phyloP scores from a whole-genome alignment of 2,329 filamentous ascomycete species.

The Aureobasidium melanogenum region DNA sequence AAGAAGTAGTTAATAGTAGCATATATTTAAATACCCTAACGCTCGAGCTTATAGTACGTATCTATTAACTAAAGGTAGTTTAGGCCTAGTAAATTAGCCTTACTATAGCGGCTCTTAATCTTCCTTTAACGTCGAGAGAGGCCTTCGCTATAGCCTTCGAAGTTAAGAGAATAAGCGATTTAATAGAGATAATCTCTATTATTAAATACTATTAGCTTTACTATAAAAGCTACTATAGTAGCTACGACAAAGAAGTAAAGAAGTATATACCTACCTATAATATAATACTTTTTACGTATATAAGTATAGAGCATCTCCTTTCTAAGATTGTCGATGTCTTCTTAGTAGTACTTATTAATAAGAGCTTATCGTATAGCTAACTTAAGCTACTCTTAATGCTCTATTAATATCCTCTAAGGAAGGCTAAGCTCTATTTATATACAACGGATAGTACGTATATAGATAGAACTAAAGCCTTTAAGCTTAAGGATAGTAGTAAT shows the following conservation, averaged over 20 bases:
- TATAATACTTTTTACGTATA: background rate
- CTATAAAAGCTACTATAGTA: background rate
- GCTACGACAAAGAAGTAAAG: background rate
- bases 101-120: constrained; percentile 19
- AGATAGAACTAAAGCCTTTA: background rate
- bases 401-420: background rate
- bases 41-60: too few species aligned
- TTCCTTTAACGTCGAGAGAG: background rate
- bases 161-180: background rate
- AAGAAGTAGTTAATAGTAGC: background rate
- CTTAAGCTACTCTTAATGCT: background rate
- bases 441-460: background rate
- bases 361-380: background rate
- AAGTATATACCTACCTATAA: background rate
- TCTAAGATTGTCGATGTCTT: background rate
- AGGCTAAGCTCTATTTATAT: background rate
- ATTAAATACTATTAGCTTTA: background rate
- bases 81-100: background rate
- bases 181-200: background rate
- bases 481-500: background rate
- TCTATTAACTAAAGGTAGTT: constrained; percentile 8
- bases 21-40: too few species aligned
- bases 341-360: background rate
- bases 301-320: background rate
- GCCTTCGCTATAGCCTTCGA: background rate